A percentile compares a stretch with the other conserved stretches of the same genome.
phyloP scores from a whole-genome alignment of 257 asterid genomes.

The Avicennia marina region DNA sequence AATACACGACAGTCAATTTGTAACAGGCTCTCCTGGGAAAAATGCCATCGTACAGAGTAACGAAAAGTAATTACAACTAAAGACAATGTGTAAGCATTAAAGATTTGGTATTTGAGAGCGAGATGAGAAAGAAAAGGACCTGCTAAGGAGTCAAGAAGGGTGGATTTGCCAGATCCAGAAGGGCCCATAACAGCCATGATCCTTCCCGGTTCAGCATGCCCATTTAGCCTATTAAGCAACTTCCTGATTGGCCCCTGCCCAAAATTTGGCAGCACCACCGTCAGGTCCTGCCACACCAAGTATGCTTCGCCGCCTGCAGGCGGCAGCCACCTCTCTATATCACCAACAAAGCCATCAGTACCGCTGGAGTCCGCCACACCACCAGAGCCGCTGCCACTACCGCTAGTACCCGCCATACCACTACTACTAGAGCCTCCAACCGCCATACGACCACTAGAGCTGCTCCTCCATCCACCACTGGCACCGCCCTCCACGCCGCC shows the following conservation, averaged over 20 bases:
- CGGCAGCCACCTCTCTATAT: conserved; percentile 29
- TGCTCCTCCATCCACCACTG: too few species aligned
- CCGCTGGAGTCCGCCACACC: conserved; percentile 4
- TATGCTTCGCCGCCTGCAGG: conserved; percentile 42
- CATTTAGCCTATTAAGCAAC: conserved; percentile 54
- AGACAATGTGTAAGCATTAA: background rate
- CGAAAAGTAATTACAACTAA: too few species aligned
- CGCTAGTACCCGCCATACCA: background rate
- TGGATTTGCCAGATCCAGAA: conserved; percentile 78
- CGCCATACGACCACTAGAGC: too few species aligned
- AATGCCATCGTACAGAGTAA: too few species aligned
- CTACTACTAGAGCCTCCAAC: too few species aligned
- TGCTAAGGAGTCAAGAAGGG: conserved; percentile 74
- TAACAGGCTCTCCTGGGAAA: too few species aligned
- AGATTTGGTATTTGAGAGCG: too few species aligned
- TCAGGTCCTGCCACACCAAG: conserved; percentile 61
- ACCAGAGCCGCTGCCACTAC: conserved; percentile 17
- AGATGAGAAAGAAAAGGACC: conserved; percentile 26
- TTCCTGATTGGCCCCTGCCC: conserved; percentile 57
- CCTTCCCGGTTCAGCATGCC: conserved; percentile 71
- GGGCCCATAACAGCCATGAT: conserved; percentile 90
- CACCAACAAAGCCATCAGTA: background rate
- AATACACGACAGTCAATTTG: too few species aligned
- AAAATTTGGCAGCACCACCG: conserved; percentile 57
- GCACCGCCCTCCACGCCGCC: too few species aligned